Evolutionary conservation across 2,329 filamentous ascomycete genomes (phyloP), one percentile per base, ranked within the genome.

Genomic region (Pseudogymnoascus sp.): DNA sequence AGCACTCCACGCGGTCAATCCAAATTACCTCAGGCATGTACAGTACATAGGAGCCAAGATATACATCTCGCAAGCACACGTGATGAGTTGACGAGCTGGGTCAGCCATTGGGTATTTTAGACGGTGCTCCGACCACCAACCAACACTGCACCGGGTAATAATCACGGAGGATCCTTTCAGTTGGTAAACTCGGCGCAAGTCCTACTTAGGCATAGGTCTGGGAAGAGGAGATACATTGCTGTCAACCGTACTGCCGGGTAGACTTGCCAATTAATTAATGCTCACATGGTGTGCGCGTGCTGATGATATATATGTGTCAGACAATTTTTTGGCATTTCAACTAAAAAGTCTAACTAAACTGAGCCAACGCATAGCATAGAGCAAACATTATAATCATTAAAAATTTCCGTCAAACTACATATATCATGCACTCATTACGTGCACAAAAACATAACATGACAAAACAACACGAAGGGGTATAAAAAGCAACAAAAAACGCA

Each of bases 381-480:
- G 29, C 26, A 54, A 54, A 54, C 47, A 54, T 54, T n/a, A 54
- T 54, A 54, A 54, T 54, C 47, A 54, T 54, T 54, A 54, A 54
- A 54, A 54, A 54, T 15, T 54, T 54, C 47, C 47, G 47, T 54
- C 47, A 54, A 54, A 33, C 29, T 54, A 54, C 47, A 54, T 54
- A 8, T 17, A 17, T 54, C 47, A 33, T 54, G 47, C 47, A 54
- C 47, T 54, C 47, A 54, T 54, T 54, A 54, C 17, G 47, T 54
- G 47, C 47, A 54, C 47, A 54, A 54, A 54, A 54, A 54, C 47
- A 54, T 54, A 33, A 54, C 26, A 54, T 54, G 47, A 54, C 47
- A 54, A 54, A 54, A 54, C 47, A 54, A 54, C 17, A 29, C 47
- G 47, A 54, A 54, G 47, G 47, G 47, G 47, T 54, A 54, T 54